phyloP scores from a whole-genome alignment of 257 asterid species.

The Penstemon eatonii region DNA sequence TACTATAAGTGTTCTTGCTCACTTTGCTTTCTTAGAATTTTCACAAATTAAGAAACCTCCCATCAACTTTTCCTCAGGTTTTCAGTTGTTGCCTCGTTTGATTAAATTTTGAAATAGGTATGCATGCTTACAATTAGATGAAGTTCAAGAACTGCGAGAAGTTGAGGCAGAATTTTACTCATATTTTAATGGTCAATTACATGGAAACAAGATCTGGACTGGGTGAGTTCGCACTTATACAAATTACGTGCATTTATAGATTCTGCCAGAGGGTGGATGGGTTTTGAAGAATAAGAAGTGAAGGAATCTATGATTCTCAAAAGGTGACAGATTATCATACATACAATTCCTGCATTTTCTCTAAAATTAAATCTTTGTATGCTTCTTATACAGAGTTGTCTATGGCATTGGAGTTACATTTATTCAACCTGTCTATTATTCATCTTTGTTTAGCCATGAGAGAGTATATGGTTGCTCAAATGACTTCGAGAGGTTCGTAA shows the following conservation, averaged over 20 bases:
- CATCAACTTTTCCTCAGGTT: constrained; percentile 4
- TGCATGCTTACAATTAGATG: constrained; percentile 55
- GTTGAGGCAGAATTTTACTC: constrained; percentile 66
- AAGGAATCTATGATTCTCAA: constrained; percentile 11
- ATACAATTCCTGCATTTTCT: constrained; percentile 8
- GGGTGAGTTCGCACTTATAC: constrained; percentile 57
- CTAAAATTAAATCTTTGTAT: constrained; percentile 24
- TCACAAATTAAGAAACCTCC: constrained; percentile 2
- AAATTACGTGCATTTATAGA: not conserved
- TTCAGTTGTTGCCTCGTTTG: constrained; percentile 3
- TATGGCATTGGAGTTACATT: constrained; percentile 80
- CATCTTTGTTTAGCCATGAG: constrained; percentile 64
- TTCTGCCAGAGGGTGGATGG: not conserved
- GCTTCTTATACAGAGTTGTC: constrained; percentile 61
- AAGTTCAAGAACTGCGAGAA: constrained; percentile 68
- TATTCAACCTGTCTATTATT: constrained; percentile 68
- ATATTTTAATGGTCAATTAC: constrained; percentile 69
- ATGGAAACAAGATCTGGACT: constrained; percentile 75
- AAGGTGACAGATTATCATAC: constrained; percentile 20
- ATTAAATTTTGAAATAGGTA: constrained; percentile 48
- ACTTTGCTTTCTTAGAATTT: constrained; percentile 8
- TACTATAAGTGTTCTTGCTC: constrained; percentile 1
- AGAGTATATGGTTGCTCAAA: constrained; percentile 64
- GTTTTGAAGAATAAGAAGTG: constrained; percentile 3
- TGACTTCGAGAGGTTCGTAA: constrained; percentile 78